phyloP scores from a whole-genome alignment of 441 rosid species.

The Brassica hybrid region DNA sequence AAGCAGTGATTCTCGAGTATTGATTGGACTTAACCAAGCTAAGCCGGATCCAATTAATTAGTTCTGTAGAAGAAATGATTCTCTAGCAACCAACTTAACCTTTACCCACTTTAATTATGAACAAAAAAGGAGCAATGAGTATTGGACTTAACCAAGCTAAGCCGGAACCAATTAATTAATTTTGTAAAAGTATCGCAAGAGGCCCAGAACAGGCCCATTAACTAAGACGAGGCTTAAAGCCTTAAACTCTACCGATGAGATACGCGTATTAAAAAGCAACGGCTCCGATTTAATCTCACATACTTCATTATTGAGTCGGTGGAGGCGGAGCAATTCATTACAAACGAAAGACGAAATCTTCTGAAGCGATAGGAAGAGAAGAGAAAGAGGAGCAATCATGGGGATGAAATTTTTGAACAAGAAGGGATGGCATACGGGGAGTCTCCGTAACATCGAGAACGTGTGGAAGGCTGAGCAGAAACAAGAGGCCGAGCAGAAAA shows the following conservation, averaged over 20 bases:
- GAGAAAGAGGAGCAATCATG: conserved; percentile 47
- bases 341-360: neutral
- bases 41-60: neutral
- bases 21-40: neutral
- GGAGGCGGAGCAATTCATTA: conserved; percentile 17
- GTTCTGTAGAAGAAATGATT: neutral
- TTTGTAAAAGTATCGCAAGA: neutral
- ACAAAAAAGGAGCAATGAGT: too few species aligned
- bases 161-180: neutral
- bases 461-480: conserved; percentile 99
- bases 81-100: neutral
- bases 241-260: too few species aligned
- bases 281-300: conserved; percentile 8
- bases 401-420: conserved; percentile 95
- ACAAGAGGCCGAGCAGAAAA: conserved; percentile 90
- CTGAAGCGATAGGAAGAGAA: conserved; percentile 2
- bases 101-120: too few species aligned
- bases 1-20: conserved; percentile 1
- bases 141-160: too few species aligned
- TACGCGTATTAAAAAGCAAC: conserved; percentile 10
- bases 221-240: neutral
- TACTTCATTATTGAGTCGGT: neutral
- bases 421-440: conserved; percentile 99
- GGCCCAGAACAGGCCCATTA: conserved; percentile 2
- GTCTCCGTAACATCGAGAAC: conserved; percentile 90